These are phyloP conservation scores for Kluyveromyces wickerhamii DNA, from an alignment of 805 yeast species.

Conservation along the genomic window DNA sequence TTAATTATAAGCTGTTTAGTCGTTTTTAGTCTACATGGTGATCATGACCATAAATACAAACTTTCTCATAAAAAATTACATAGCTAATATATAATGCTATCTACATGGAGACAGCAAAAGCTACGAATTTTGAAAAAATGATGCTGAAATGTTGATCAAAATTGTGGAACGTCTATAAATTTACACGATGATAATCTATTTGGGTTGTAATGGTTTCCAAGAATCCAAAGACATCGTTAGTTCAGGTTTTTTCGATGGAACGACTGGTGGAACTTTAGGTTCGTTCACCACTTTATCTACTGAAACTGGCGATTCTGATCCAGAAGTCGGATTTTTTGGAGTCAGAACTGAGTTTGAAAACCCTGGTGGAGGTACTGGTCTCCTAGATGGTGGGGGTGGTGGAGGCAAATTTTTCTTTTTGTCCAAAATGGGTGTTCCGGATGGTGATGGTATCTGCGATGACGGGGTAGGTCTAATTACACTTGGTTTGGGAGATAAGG, in stretches of 20 bases:
- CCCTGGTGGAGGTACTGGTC: slow-evolving; percentile 32
- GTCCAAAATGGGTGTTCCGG: neutral
- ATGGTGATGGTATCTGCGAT: neutral
- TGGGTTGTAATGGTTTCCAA: slow-evolving; percentile 47
- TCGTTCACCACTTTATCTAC: slow-evolving; percentile 6
- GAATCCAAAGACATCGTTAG: slow-evolving; percentile 33
- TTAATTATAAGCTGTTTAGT: too few species aligned
- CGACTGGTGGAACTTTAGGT: slow-evolving; percentile 12
- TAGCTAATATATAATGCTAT: too few species aligned
- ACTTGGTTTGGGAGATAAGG: neutral
- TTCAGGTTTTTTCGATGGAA: slow-evolving; percentile 26
- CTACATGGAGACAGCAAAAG: too few species aligned
- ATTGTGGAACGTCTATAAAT: too few species aligned
- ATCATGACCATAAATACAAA: too few species aligned
- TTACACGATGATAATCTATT: slow-evolving; percentile 26
- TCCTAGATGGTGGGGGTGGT: slow-evolving; percentile 28
- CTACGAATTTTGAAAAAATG: too few species aligned
- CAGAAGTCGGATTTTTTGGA: slow-evolving; percentile 25
- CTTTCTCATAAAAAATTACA: too few species aligned
- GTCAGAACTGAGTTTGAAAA: slow-evolving; percentile 28
- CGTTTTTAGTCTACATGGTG: too few species aligned
- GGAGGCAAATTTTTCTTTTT: slow-evolving; percentile 16
- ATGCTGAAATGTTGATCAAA: too few species aligned
- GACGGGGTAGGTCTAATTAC: neutral
- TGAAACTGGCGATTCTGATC: slow-evolving; percentile 14